Conservation (phyloP, 1,284 basidiomycete species). For the Cryptococcus depauperatus region DNA sequence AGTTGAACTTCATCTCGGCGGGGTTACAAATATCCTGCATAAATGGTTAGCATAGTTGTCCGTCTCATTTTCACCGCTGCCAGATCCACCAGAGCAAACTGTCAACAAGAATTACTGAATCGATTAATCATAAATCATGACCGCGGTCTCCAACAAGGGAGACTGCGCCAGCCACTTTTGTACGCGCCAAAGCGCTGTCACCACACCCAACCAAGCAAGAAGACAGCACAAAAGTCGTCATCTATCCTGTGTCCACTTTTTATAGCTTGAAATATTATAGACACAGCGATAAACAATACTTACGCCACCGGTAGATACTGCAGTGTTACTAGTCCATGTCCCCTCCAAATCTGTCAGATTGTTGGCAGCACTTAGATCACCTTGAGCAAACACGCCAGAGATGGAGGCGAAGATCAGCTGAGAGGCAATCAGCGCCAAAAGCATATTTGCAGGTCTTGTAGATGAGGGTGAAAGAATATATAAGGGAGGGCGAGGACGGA, state of each 20-base stretch:
- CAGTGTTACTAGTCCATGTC: constrained; percentile 70
- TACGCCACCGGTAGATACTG: constrained; percentile 73
- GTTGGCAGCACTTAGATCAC: constrained; percentile 40
- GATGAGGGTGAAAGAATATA: neutral
- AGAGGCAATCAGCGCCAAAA: constrained; percentile 11
- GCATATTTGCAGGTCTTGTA: constrained; percentile 5
- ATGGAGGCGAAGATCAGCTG: constrained; percentile 6
- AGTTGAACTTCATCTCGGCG: constrained; percentile 65
- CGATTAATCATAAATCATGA: too few species aligned
- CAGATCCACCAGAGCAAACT: too few species aligned
- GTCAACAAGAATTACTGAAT: too few species aligned
- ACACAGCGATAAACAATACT: constrained; percentile 42
- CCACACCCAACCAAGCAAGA: neutral
- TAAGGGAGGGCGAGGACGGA: neutral
- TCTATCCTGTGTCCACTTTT: neutral
- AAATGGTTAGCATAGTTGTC: constrained; percentile 1
- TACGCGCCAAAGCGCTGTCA: too few species aligned
- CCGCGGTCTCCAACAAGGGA: too few species aligned
- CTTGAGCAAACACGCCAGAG: constrained; percentile 19
- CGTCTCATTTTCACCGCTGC: too few species aligned
- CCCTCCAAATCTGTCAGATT: constrained; percentile 63
- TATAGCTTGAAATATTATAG: neutral
- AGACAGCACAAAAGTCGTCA: neutral
- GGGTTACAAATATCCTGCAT: constrained; percentile 72
- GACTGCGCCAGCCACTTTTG: too few species aligned